Percentiles rank a stretch among this genome's conserved stretches.
Evolutionary conservation across 2,329 filamentous ascomycete genomes (phyloP).

Genomic region (Scedosporium dehoogii): DNA sequence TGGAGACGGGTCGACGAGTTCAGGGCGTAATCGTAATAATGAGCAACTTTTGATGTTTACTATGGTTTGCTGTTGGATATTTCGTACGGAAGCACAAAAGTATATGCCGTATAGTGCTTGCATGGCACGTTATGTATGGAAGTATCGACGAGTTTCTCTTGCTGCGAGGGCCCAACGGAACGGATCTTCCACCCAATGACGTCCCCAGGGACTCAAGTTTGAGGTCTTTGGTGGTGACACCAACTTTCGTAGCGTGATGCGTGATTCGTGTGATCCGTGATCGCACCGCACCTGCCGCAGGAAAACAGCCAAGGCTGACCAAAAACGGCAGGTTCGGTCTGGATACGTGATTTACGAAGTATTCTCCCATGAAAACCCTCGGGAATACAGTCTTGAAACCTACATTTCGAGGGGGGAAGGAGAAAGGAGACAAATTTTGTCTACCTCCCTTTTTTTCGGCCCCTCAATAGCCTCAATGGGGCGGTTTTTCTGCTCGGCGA

Average conservation of each 20-base stretch:
- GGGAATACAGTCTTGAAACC: too few relatives aligned
- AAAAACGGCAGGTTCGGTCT: too few relatives aligned
- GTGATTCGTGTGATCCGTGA: neutral
- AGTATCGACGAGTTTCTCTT: neutral
- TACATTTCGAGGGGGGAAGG: too few relatives aligned
- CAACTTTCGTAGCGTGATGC: neutral
- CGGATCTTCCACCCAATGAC: slow-evolving; percentile 1
- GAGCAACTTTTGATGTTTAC: neutral
- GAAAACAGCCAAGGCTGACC: neutral
- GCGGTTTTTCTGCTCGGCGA: too few relatives aligned
- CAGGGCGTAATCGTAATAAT: neutral
- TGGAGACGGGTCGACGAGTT: neutral
- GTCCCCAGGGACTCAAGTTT: neutral
- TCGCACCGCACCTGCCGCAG: neutral
- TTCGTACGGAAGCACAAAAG: too few relatives aligned
- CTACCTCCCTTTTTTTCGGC: too few relatives aligned
- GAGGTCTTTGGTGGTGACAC: neutral
- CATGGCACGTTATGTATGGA: neutral
- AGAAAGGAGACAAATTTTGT: too few relatives aligned
- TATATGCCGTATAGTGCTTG: too few relatives aligned
- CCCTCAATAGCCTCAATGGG: too few relatives aligned
- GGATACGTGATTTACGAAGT: too few relatives aligned
- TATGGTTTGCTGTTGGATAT: neutral
- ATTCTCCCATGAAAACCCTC: too few relatives aligned
- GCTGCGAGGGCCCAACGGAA: neutral